These are phyloP conservation scores for Crinitomyces ghanaensis DNA, from an alignment of 805 yeast species.

Conservation along the genomic window DNA sequence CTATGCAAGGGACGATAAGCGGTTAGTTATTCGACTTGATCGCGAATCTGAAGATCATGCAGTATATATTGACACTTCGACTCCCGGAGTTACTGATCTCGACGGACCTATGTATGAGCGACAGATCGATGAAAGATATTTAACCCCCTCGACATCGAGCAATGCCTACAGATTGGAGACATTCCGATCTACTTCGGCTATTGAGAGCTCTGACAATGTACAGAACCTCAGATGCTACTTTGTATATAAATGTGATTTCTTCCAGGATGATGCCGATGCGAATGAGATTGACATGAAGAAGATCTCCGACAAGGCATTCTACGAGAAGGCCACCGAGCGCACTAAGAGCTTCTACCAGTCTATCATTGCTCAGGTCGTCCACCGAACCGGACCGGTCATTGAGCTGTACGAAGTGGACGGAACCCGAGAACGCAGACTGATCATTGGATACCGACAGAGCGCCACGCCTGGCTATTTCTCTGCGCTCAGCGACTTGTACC, in stretches of 20 bases:
- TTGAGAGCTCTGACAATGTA: constrained; percentile 25
- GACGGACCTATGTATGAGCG: constrained; percentile 48
- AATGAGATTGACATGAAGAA: constrained; percentile 43
- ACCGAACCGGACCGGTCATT: constrained; percentile 84
- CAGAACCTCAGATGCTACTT: constrained; percentile 62
- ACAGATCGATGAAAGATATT: constrained; percentile 69
- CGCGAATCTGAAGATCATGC: constrained; percentile 79
- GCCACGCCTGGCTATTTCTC: constrained; percentile 80
- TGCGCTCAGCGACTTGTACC: constrained; percentile 75
- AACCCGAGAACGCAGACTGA: constrained; percentile 72
- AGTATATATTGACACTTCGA: constrained; percentile 72
- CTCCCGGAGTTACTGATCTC: constrained; percentile 37
- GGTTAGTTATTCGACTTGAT: constrained; percentile 63
- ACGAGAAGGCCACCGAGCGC: constrained; percentile 63
- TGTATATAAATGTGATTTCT: constrained; percentile 63
- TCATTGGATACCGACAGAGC: constrained; percentile 78
- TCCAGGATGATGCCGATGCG: constrained; percentile 21
- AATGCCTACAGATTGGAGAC: constrained; percentile 62
- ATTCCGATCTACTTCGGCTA: constrained; percentile 41
- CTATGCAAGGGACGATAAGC: constrained; percentile 46
- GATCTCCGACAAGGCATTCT: constrained; percentile 71
- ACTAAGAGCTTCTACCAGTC: constrained; percentile 70
- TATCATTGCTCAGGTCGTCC: constrained; percentile 54
- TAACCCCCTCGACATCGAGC: constrained; percentile 30
- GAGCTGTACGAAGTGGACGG: constrained; percentile 74